Conservation (phyloP, 305 asterid genomes). For the Euphrasia arctica region DNA sequence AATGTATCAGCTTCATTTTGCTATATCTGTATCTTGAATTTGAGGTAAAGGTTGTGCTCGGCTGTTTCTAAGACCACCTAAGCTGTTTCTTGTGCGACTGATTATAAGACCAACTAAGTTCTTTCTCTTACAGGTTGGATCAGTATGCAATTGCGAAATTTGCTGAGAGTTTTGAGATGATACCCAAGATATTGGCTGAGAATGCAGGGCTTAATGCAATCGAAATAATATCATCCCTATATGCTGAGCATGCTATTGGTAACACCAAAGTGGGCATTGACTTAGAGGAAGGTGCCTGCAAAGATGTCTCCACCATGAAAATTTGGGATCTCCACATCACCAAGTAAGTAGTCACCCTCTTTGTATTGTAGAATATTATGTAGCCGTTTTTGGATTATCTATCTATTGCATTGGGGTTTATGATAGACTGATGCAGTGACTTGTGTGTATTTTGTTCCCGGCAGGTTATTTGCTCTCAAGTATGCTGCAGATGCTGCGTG, state of each 20-base stretch:
- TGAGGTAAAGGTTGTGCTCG: background rate
- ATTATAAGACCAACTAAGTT: background rate
- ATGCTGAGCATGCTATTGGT: slow-evolving; percentile 92
- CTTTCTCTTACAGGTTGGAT: slow-evolving; percentile 65
- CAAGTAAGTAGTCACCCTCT: slow-evolving; percentile 52
- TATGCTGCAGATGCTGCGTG: slow-evolving; percentile 94
- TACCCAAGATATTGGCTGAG: slow-evolving; percentile 88
- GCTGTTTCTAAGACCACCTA: background rate
- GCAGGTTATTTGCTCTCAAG: slow-evolving; percentile 85
- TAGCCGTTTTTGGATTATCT: background rate
- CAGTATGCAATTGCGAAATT: slow-evolving; percentile 94
- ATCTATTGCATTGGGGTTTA: slow-evolving; percentile 4
- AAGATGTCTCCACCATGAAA: slow-evolving; percentile 53
- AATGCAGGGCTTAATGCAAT: slow-evolving; percentile 97
- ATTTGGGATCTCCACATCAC: slow-evolving; percentile 89
- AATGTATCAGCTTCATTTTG: background rate
- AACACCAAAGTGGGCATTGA: slow-evolving; percentile 83
- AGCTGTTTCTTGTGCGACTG: background rate
- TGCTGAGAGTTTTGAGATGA: slow-evolving; percentile 96
- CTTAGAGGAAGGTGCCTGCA: slow-evolving; percentile 83
- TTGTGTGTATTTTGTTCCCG: slow-evolving; percentile 8
- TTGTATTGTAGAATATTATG: slow-evolving; percentile 3
- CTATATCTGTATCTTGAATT: background rate
- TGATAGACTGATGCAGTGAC: slow-evolving; percentile 3
- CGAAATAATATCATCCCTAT: slow-evolving; percentile 83